Conservation (phyloP, 2,329 filamentous ascomycete genomes). For the Claviceps fusiformis region DNA sequence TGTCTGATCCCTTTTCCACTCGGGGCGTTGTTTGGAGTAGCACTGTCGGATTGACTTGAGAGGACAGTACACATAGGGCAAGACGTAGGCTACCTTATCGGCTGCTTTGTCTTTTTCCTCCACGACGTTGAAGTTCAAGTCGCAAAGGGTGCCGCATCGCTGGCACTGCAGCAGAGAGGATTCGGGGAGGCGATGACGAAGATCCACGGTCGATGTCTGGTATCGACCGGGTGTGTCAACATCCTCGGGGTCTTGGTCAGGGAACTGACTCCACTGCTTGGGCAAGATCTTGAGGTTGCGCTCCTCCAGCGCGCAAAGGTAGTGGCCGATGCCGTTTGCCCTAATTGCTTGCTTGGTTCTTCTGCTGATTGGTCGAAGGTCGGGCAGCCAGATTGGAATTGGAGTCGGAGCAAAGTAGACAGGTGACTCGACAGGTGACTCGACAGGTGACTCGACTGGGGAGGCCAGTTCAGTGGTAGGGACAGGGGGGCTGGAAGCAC, state of each 20-base stretch:
- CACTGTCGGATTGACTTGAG: neutral
- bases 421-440: too few species aligned
- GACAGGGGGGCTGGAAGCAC: neutral
- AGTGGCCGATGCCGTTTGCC: neutral
- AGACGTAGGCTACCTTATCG: neutral
- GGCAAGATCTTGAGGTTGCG: neutral
- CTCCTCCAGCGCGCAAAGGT: conserved; percentile 1
- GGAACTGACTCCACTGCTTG: conserved; percentile 2
- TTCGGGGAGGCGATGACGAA: neutral
- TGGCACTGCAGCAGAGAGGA: neutral
- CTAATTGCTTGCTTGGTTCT: neutral
- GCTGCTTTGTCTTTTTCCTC: neutral
- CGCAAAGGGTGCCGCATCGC: neutral
- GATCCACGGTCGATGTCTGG: neutral
- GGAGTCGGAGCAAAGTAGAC: neutral
- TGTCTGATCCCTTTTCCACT: neutral
- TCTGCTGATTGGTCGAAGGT: accelerated
- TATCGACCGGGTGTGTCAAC: neutral
- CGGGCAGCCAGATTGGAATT: neutral
- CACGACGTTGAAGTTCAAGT: conserved; percentile 4
- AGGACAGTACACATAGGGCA: neutral
- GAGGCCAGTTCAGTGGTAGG: neutral
- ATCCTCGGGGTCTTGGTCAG: neutral
- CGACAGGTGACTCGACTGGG: too few species aligned
- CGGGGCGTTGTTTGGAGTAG: neutral